Conservation (phyloP, 2,329 filamentous ascomycete species). For the Leptographium wingfieldii region DNA sequence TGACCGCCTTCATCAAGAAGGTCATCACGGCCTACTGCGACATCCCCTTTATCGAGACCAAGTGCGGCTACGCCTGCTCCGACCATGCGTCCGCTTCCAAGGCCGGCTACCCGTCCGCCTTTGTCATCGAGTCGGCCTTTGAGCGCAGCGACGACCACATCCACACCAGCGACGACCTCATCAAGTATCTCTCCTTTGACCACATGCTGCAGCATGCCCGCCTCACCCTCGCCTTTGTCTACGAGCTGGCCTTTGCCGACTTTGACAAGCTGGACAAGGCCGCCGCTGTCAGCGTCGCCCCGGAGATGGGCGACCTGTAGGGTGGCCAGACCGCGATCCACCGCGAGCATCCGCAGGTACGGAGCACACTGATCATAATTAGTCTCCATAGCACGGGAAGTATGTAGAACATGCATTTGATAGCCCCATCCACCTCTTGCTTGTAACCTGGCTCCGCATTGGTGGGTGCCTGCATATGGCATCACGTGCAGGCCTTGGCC, state of each 20-base stretch:
- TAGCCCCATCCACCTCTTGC: neutral
- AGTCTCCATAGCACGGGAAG: neutral
- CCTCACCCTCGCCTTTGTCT: constrained; percentile 33
- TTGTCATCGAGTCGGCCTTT: constrained; percentile 50
- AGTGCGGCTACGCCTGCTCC: constrained; percentile 49
- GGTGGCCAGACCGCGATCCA: neutral
- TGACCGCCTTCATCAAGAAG: constrained; percentile 85
- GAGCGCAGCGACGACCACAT: constrained; percentile 55
- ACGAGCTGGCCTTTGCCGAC: constrained; percentile 30
- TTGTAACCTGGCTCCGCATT: too few species aligned
- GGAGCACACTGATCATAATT: neutral
- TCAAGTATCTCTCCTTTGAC: constrained; percentile 54
- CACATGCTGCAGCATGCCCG: constrained; percentile 54
- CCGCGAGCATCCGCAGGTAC: neutral
- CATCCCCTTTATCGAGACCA: constrained; percentile 43
- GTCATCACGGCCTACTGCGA: constrained; percentile 79
- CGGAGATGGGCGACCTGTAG: constrained; percentile 14
- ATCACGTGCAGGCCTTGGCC: neutral
- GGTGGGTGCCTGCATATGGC: too few species aligned
- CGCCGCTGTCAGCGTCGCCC: neutral
- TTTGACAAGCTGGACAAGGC: constrained; percentile 19
- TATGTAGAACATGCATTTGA: too few species aligned
- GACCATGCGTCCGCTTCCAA: constrained; percentile 56
- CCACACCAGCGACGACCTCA: constrained; percentile 59
- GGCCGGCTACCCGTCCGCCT: constrained; percentile 52